These are phyloP conservation scores for Pythium graminicola DNA, from an alignment of 352 stramenopile species.

Conservation along the genomic window DNA sequence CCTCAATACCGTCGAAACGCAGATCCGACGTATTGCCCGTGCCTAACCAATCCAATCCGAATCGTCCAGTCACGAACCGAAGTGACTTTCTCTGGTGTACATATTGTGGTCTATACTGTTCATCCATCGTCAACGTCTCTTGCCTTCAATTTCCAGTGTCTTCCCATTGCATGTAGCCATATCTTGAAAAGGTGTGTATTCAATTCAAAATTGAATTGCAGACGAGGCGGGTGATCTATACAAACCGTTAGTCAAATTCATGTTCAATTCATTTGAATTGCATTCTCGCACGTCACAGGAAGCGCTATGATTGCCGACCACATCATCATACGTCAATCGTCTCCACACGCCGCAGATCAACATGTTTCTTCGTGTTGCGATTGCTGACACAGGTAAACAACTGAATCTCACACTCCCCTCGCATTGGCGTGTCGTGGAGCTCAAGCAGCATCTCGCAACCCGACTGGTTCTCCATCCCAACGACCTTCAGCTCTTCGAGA, in stretches of 20 bases:
- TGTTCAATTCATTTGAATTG: constrained; percentile 1
- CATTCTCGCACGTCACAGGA: not conserved
- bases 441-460: constrained; percentile 1
- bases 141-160: too few species aligned
- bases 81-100: too few species aligned
- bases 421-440: not conserved
- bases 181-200: not conserved
- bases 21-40: constrained; percentile 14
- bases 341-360: not conserved
- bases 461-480: not conserved
- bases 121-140: too few species aligned
- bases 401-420: not conserved
- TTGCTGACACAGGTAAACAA: not conserved
- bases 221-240: not conserved
- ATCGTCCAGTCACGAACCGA: too few species aligned
- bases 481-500: not conserved
- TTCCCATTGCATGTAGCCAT: constrained; percentile 5
- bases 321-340: not conserved
- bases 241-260: not conserved
- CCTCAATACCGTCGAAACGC: constrained; percentile 1
- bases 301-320: too few species aligned
- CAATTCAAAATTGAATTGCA: constrained; percentile 9
- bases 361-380: too few species aligned
- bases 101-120: too few species aligned
- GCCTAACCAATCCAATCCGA: too few species aligned